Evolutionary conservation across 169 alveolate genomes (phyloP).

Genomic region (Gregarina niphandrodes): DNA sequence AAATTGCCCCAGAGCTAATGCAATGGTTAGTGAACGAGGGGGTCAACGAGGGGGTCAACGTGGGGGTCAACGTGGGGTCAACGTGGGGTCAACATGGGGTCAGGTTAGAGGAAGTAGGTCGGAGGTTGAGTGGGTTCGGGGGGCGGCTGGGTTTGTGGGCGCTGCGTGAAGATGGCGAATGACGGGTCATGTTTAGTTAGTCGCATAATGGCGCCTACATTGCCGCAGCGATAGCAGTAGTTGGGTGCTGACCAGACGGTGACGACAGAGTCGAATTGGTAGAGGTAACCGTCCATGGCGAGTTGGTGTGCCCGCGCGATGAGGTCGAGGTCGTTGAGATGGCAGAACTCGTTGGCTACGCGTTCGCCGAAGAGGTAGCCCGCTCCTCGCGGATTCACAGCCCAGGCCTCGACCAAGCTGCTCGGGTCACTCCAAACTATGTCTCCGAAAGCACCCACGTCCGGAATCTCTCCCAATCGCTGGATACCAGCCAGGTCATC

Average conservation of each 20-base stretch:
- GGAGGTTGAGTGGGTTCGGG: too few species aligned
- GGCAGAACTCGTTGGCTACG: constrained; percentile 53
- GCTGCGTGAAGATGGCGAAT: too few species aligned
- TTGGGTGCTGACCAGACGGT: constrained; percentile 91
- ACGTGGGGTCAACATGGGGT: too few species aligned
- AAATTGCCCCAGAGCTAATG: too few species aligned
- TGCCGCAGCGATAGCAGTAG: constrained; percentile 76
- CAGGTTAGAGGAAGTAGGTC: too few species aligned
- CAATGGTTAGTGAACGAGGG: too few species aligned
- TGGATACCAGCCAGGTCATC: constrained; percentile 56
- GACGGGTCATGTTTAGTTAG: too few species aligned
- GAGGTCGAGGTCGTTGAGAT: constrained; percentile 62
- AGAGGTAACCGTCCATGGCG: constrained; percentile 65
- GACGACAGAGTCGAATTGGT: constrained; percentile 16
- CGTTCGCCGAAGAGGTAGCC: constrained; percentile 89
- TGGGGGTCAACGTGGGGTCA: too few species aligned
- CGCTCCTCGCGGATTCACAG: constrained; percentile 85
- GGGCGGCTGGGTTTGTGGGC: too few species aligned
- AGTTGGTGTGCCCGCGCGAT: constrained; percentile 84
- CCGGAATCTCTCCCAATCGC: constrained; percentile 69
- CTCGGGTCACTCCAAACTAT: constrained; percentile 94
- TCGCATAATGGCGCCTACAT: constrained; percentile 43
- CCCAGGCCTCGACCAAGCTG: constrained; percentile 69
- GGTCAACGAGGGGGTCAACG: too few species aligned
- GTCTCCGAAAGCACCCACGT: constrained; percentile 95